Base-by-base conservation (phyloP, 495 filamentous ascomycete species). In the Baudoinia panamericana region DNA sequence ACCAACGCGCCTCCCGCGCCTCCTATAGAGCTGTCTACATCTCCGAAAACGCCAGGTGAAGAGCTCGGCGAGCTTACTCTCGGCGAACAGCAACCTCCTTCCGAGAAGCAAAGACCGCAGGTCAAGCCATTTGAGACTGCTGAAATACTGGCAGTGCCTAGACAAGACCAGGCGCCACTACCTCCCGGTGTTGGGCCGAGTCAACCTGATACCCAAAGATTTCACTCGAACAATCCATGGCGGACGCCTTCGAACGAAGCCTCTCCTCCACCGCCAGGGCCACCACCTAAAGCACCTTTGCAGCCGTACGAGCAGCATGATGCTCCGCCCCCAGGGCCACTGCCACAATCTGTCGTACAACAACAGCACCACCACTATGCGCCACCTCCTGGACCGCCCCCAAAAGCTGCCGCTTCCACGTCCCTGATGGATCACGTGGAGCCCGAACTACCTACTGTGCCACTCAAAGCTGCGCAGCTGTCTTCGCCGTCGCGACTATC, bases 71-170 rank as follows among this genome's bases (percentile, higher is more conserved):
- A 39, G 40, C 25, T 43, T 21, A 37, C 46, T 3, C 16, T 45
- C 34, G 29, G 23, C 16, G 34, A 44, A 21, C 37, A 35, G 10
- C 11, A 16, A n/a, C 2, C 15, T 15, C 26, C 5, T 5, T 13
- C 3, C 24, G 27, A 30, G 28, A 4, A 15, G 19, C 15, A 31
- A 30, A 16, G 29, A 8, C 39, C 21, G 7, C 30, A 28, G 22
- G n/a, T 9, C 6, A 10, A 20, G 27, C 48, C 23, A 30, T 42
- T 28, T 31, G 29, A 46, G 23, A 52, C 48, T 1, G 41, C 44
- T 2, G 48, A 52, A n/a, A 31, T 47, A 23, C 28, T 52, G 19
- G 10, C 37, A 15, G 43, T 52, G 17, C 48, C 48, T 5, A 31
- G 43, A 30, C 37, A 43, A 20, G 35, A 33, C 12, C 30, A 30